Conservation (phyloP, 1,139 yeast genomes). For the Pneumocystis murina region DNA sequence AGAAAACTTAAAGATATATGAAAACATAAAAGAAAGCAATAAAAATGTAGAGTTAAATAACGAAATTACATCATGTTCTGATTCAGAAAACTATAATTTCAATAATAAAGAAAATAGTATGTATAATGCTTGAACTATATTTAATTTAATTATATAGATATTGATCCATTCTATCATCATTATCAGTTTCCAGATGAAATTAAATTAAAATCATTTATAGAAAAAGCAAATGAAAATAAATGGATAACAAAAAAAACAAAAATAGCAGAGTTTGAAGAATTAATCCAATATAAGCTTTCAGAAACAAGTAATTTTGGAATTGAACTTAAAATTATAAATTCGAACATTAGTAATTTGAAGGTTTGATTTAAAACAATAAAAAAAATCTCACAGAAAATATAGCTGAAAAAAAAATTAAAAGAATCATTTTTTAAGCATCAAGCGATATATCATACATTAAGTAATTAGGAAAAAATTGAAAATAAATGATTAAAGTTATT, state of each 20-base stretch:
- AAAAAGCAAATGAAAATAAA: neutral
- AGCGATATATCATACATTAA: slow-evolving; percentile 1
- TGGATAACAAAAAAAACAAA: slow-evolving; percentile 10
- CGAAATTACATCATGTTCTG: neutral
- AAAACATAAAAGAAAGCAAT: neutral
- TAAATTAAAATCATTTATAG: slow-evolving; percentile 24
- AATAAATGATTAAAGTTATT: neutral
- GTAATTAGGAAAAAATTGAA: neutral
- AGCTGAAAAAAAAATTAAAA: slow-evolving; percentile 10
- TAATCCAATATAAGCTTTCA: slow-evolving; percentile 2
- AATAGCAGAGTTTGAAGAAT: neutral
- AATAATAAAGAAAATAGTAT: neutral
- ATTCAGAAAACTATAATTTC: neutral
- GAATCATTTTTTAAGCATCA: slow-evolving; percentile 9
- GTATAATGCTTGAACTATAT: slow-evolving; percentile 15
- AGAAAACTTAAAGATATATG: neutral
- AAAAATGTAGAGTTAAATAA: neutral
- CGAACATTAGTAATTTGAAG: slow-evolving; percentile 2
- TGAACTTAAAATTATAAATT: slow-evolving; percentile 1
- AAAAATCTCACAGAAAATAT: neutral
- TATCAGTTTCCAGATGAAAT: slow-evolving; percentile 43
- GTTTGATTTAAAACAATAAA: neutral
- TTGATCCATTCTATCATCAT: slow-evolving; percentile 58
- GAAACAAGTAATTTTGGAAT: slow-evolving; percentile 2
- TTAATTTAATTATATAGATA: slow-evolving; percentile 26